These are phyloP conservation scores for Fimicolochytrium jonesii DNA, from an alignment of 192 early-diverging fungal species.

Conservation along the genomic window DNA sequence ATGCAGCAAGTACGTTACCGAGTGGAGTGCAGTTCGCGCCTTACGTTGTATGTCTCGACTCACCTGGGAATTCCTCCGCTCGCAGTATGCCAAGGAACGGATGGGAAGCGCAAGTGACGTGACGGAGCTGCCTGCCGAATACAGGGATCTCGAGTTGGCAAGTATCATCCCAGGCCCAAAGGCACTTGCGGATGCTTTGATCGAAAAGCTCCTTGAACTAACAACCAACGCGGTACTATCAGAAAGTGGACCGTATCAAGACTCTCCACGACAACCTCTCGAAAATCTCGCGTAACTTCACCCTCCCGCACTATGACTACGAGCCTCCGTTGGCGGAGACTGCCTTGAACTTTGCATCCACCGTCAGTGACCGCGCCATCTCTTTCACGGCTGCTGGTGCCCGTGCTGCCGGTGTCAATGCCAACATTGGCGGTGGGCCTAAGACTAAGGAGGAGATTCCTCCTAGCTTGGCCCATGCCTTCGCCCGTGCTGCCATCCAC, in stretches of 20 bases:
- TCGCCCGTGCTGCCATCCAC: conserved; percentile 64
- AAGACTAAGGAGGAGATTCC: conserved; percentile 20
- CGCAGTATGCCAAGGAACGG: conserved; percentile 85
- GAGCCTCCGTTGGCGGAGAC: conserved; percentile 66
- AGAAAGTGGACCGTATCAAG: conserved; percentile 78
- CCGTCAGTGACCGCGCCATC: conserved; percentile 61
- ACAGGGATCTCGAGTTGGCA: conserved; percentile 86
- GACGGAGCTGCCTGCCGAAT: conserved; percentile 92
- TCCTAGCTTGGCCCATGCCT: conserved; percentile 64
- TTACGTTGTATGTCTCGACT: not conserved
- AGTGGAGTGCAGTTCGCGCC: not conserved
- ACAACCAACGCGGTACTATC: not conserved
- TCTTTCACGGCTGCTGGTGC: conserved; percentile 40
- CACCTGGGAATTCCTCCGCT: no score
- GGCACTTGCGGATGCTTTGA: not conserved
- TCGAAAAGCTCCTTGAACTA: not conserved
- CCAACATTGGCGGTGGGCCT: not conserved
- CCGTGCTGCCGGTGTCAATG: conserved; percentile 40
- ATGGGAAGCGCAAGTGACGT: conserved; percentile 75
- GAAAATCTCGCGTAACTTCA: conserved; percentile 71
- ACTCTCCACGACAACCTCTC: conserved; percentile 64
- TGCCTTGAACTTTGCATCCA: conserved; percentile 65
- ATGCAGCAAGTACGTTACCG: conserved; percentile 29
- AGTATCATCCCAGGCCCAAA: no score
- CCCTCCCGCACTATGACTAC: conserved; percentile 72